Conservation (phyloP, 306 rosid species). For the Quercus wislizeni region DNA sequence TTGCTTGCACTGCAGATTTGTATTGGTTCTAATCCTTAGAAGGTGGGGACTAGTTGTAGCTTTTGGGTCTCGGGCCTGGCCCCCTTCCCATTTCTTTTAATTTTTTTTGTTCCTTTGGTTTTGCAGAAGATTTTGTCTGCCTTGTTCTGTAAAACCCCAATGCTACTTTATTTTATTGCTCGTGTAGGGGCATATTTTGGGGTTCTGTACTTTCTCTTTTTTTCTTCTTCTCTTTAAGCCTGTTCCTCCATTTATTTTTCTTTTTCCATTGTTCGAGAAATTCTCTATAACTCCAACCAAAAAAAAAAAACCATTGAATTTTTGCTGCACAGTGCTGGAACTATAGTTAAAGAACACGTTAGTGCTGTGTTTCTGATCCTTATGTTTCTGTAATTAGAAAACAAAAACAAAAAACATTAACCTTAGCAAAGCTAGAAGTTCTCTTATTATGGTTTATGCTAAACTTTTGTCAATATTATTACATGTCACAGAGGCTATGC, state of each 20-base stretch:
- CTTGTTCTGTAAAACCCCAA: constrained; percentile 25
- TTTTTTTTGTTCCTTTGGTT: constrained; percentile 26
- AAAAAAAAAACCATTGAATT: background rate
- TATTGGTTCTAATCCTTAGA: constrained; percentile 18
- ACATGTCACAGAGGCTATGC: background rate
- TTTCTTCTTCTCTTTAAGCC: constrained; percentile 18
- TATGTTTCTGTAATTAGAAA: background rate
- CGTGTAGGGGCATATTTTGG: background rate
- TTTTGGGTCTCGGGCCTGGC: constrained; percentile 36
- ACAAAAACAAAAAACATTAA: background rate
- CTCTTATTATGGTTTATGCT: background rate
- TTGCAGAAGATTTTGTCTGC: constrained; percentile 46
- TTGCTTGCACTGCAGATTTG: constrained; percentile 30
- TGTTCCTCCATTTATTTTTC: constrained; percentile 31
- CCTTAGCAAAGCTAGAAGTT: background rate
- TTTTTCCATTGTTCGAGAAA: constrained; percentile 1
- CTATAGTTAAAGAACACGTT: background rate
- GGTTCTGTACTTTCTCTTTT: background rate
- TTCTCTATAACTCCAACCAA: background rate
- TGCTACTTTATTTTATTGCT: background rate
- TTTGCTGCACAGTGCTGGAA: background rate
- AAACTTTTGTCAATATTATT: constrained; percentile 11
- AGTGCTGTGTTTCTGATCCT: background rate
- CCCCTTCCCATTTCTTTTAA: constrained; percentile 26
- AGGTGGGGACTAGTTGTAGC: constrained; percentile 32